phyloP scores from a whole-genome alignment of 2,329 filamentous ascomycete genomes.

The Aspergillus thermomutatus region DNA sequence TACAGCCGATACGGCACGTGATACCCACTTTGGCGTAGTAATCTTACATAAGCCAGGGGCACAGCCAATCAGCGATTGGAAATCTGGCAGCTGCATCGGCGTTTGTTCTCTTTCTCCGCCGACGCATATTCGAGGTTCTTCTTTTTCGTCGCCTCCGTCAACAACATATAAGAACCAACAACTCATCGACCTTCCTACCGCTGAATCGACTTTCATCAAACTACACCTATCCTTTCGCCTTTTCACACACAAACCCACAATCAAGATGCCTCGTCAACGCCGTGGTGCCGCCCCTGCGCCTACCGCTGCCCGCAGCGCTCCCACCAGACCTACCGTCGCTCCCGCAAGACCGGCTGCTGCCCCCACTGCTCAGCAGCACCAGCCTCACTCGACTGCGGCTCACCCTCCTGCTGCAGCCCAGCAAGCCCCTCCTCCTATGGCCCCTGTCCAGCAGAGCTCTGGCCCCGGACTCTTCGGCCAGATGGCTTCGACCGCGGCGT shows the following conservation, averaged over 20 bases:
- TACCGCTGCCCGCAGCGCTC: constrained; percentile 54
- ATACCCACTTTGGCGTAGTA: not conserved
- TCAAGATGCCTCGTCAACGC: constrained; percentile 74
- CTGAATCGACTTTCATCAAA: constrained; percentile 9
- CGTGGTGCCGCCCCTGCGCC: constrained; percentile 55
- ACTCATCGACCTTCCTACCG: constrained; percentile 6
- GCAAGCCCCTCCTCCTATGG: constrained; percentile 48
- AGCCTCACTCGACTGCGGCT: constrained; percentile 67
- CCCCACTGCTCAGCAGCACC: constrained; percentile 55
- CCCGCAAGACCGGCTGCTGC: constrained; percentile 54
- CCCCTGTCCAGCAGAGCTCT: constrained; percentile 49
- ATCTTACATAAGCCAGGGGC: not conserved
- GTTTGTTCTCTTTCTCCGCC: constrained; percentile 24
- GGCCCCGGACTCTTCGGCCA: constrained; percentile 88
- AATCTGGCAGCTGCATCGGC: constrained; percentile 17
- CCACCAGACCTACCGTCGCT: constrained; percentile 63
- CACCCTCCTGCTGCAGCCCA: constrained; percentile 46
- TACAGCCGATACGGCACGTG: not conserved
- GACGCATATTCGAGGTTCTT: constrained; percentile 20
- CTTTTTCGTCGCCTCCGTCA: constrained; percentile 6
- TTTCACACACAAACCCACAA: constrained; percentile 13
- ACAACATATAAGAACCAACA: constrained; percentile 11
- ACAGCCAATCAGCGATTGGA: not conserved
- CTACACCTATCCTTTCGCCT: constrained; percentile 24
- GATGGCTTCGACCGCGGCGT: constrained; percentile 98